Conservation (phyloP, 2,329 filamentous ascomycete species). For the Fusarium sarcochroum region DNA sequence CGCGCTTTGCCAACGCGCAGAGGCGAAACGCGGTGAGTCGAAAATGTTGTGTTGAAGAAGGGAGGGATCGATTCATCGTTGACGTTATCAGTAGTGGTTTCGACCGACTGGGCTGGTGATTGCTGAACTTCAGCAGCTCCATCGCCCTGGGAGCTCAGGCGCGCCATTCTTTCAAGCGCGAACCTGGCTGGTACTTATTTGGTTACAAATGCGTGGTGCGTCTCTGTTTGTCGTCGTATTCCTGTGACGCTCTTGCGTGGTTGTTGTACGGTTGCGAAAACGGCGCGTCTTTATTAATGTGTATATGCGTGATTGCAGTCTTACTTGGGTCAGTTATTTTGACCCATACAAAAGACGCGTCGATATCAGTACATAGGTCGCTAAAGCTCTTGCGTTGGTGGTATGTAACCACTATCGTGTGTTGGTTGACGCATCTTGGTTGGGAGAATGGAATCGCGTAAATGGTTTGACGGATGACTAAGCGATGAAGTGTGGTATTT, state of each 20-base stretch:
- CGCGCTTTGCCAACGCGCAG: slow-evolving; percentile 62
- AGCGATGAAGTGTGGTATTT: not conserved
- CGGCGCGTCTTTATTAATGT: slow-evolving; percentile 6
- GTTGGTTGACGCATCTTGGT: not conserved
- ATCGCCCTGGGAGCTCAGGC: slow-evolving; percentile 41
- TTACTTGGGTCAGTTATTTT: not conserved
- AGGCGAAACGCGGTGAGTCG: slow-evolving; percentile 68
- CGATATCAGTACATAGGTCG: not conserved
- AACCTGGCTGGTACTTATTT: not conserved
- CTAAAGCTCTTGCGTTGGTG: not conserved
- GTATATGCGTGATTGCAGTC: not conserved
- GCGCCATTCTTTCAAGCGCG: slow-evolving; percentile 32
- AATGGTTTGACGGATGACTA: slow-evolving; percentile 3
- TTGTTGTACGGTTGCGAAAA: not conserved
- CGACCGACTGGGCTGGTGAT: slow-evolving; percentile 35
- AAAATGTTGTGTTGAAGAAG: slow-evolving; percentile 72
- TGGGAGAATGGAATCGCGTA: not conserved
- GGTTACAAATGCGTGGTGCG: not conserved
- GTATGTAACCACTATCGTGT: not conserved
- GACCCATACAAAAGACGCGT: not conserved
- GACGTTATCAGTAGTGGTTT: slow-evolving; percentile 22
- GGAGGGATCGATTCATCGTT: slow-evolving; percentile 51
- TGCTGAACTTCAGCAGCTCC: slow-evolving; percentile 28
- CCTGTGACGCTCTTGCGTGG: not conserved
- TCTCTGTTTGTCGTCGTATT: not conserved